Conservation (phyloP, 2,329 filamentous ascomycete genomes). For the Furcasterigmium sp. region DNA sequence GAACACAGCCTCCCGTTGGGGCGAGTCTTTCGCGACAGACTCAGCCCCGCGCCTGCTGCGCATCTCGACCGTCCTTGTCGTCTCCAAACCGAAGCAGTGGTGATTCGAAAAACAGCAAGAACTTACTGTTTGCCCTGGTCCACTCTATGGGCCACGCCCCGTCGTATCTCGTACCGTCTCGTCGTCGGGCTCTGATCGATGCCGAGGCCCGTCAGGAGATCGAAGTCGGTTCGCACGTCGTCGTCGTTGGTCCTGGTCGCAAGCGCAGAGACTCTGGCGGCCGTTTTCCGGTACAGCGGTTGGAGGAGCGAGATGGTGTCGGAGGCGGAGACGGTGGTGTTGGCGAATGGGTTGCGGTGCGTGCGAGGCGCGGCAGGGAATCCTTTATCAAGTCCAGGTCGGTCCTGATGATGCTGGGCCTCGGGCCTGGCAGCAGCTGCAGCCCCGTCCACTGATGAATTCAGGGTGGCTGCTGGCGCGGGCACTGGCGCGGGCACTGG, state of each 20-base stretch:
- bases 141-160: background rate
- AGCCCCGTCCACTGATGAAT: background rate
- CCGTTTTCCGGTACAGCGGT: background rate
- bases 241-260: background rate
- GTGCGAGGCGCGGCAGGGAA: background rate
- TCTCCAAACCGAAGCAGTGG: no score
- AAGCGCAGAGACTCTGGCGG: no score
- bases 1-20: no score
- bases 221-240: constrained; percentile 8
- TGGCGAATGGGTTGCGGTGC: background rate
- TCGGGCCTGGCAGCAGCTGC: background rate
- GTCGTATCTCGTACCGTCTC: constrained; percentile 3
- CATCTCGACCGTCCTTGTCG: no score
- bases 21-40: background rate
- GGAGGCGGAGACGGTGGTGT: background rate
- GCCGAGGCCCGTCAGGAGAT: constrained; percentile 3
- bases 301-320: background rate
- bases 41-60: no score
- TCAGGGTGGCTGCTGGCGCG: background rate
- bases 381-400: background rate
- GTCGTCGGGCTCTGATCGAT: constrained; percentile 4
- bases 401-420: background rate
- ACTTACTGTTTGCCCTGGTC: background rate
- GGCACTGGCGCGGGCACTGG: background rate
- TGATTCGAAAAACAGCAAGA: background rate